Evolutionary conservation across 352 stramenopile species (phyloP), one percentile per base, ranked within the genome.

Genomic region (Phytopythium sindhum): DNA sequence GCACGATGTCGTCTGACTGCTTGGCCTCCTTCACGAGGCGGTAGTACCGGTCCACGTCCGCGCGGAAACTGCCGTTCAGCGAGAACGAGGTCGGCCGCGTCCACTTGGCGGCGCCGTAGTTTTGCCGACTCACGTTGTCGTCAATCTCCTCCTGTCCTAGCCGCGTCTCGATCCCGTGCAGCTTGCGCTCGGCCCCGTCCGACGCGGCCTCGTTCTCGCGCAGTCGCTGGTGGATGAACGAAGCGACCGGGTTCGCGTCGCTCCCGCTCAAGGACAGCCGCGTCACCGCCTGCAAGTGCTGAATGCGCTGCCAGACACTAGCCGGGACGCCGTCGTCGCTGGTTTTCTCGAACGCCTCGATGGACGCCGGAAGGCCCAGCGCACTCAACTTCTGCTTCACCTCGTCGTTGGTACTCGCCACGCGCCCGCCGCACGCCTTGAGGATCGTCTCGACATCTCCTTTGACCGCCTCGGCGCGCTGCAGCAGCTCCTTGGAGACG

Each of bases 341-440:
- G 29, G 76, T 85, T 61, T 84, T 79, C 47, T 91, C 81, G 59
- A 89, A 89, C 10, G 86, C 86, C 61, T 94, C 86, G 51, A 94
- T 89, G 6, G 86, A 88, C 14, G 86, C 86, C 29, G 86, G 86
- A 4, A 94, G 69, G 0, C 81, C 81, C 57, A 94, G 64, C n/a
- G 57, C 62, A 19, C 80, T 67, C 26, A 94, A 71, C 45, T 81
- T 76, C 29, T 76, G 65, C 59, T 89, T 88, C 5, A 69, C 69
- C 41, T 57, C 54, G 24, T 90, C 81, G 35, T 81, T 91, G 21
- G 65, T 79, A 21, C 75, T 73, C 4, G 65, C 72, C 11, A 89
- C 80, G 26, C 50, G 9, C 75, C 74, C 44, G 79, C 69, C 1
- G 69, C 70, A 41, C 77, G 68, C 33, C 24, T 69, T 61, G 26